Base-by-base conservation (phyloP, 1,284 basidiomycete genomes). In the Peniophora sp. region DNA sequence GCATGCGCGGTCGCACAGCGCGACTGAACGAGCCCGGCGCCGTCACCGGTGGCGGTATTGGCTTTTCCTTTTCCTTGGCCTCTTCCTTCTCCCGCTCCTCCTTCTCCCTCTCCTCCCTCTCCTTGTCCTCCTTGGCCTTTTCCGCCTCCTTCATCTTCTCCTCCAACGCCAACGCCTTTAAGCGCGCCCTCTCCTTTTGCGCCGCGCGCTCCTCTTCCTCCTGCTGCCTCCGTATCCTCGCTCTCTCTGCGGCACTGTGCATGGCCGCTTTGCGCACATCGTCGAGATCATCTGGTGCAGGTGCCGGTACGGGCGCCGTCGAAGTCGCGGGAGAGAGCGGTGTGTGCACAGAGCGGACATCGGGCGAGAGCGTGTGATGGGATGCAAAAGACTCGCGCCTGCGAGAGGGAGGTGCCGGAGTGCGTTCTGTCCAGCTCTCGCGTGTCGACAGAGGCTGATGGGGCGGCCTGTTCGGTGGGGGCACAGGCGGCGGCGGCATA, bases 241-340 rank as follows among this genome's bases (percentile, higher is more conserved):
- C 94, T 48, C 92, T 80, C 58, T 92, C 92, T 2, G 93, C 94
- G 3, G 92, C 92, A 51, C 72, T 80, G 55, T 93, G 91, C 93
- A 97, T 96, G 47, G 91, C 78, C 41, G 84, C 83, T 58, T 89
- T 89, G 57, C 88, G 82, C 9, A 76, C 74, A 55, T 84, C 84
- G 50, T 92, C 85, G 41, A 88, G n/a, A n/a, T n/a, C 63, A 58
- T 88, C 86, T 17, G n/a, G 5, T 5, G 8, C 37, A 5, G 37
- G 37, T n/a, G 5, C 37, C n/a, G 75, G 64, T 58, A 69, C 63
- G 44, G 74, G 63, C 14, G 68, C 54, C 3, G 64, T 56, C 2
- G 69, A 55, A 23, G 66, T 52, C 37, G 65, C 58, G 3, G 66
- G 55, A 10, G 74, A 69, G 18, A 68, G 63, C 48, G 65, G 65